phyloP scores from a whole-genome alignment of 164 flowering plant species.

The Protea cynaroides region DNA sequence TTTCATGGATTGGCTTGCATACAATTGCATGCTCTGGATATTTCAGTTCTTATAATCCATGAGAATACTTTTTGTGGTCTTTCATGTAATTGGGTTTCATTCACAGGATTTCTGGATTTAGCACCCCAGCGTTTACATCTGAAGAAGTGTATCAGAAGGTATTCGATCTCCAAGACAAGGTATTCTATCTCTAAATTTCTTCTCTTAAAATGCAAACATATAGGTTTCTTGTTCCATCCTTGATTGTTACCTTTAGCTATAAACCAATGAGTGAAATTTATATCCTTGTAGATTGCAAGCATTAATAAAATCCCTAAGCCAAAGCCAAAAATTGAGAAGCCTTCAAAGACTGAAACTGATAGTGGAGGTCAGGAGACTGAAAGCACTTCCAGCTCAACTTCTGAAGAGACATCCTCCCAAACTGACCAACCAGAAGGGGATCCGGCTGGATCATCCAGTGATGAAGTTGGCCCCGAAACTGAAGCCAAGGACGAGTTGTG shows the following conservation, averaged over 20 bases:
- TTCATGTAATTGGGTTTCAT: neutral
- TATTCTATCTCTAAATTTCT: constrained; percentile 19
- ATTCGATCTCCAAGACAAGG: constrained; percentile 67
- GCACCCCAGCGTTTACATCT: constrained; percentile 65
- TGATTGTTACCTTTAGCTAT: neutral
- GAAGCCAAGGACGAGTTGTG: constrained; percentile 26
- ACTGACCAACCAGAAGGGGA: constrained; percentile 16
- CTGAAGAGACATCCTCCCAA: constrained; percentile 17
- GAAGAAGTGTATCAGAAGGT: constrained; percentile 68
- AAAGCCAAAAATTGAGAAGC: constrained; percentile 85
- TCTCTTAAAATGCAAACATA: neutral
- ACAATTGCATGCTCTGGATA: neutral
- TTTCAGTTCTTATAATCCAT: neutral
- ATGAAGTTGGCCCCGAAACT: constrained; percentile 6
- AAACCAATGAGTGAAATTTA: neutral
- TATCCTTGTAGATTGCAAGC: constrained; percentile 48
- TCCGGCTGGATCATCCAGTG: constrained; percentile 9
- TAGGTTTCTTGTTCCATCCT: neutral
- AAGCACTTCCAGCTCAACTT: constrained; percentile 11
- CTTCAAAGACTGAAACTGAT: constrained; percentile 54
- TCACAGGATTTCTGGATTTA: constrained; percentile 53
- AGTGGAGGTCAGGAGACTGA: constrained; percentile 15
- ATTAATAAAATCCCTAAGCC: constrained; percentile 87
- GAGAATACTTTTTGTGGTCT: neutral
- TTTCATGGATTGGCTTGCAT: neutral